These are phyloP conservation scores for Phoenix dactylifera DNA, from an alignment of 176 grass and related monocot species.

Conservation along the genomic window DNA sequence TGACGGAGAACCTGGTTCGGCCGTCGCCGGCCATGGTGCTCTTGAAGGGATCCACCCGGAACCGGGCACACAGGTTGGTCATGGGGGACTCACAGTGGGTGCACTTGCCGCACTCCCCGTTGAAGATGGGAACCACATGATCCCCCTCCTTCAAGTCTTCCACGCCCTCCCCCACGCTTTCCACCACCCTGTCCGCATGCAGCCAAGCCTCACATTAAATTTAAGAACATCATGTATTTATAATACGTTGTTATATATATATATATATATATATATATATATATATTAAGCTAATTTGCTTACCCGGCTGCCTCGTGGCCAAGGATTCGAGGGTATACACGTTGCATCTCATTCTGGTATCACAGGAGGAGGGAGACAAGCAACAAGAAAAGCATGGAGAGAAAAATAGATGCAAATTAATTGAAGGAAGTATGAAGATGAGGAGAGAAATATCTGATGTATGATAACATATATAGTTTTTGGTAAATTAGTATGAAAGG, in stretches of 20 bases:
- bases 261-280: too few species aligned
- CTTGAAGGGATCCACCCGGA: constrained; percentile 48
- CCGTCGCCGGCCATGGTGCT: constrained; percentile 52
- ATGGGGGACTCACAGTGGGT: constrained; percentile 26
- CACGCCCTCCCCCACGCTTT: constrained; percentile 79
- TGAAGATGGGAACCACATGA: constrained; percentile 73
- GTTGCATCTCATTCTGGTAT: constrained; percentile 53
- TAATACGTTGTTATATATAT: too few species aligned
- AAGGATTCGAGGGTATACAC: constrained; percentile 68
- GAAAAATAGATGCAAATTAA: too few species aligned
- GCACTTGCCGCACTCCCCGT: constrained; percentile 59
- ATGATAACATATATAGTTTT: too few species aligned
- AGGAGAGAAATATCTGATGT: too few species aligned
- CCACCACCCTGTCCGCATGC: constrained; percentile 41
- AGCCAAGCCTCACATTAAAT: too few species aligned
- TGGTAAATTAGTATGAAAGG: too few species aligned
- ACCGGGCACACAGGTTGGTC: constrained; percentile 54
- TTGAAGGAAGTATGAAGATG: too few species aligned
- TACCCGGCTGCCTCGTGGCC: constrained; percentile 93
- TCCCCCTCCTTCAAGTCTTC: constrained; percentile 42
- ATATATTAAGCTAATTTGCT: not conserved
- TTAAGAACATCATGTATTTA: too few species aligned
- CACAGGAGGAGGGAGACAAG: too few species aligned
- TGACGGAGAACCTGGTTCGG: constrained; percentile 41
- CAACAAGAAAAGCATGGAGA: too few species aligned